Evolutionary conservation across 352 stramenopile genomes (phyloP), one percentile per base, ranked within the genome.

Genomic region (Phytophthora tentaculata): DNA sequence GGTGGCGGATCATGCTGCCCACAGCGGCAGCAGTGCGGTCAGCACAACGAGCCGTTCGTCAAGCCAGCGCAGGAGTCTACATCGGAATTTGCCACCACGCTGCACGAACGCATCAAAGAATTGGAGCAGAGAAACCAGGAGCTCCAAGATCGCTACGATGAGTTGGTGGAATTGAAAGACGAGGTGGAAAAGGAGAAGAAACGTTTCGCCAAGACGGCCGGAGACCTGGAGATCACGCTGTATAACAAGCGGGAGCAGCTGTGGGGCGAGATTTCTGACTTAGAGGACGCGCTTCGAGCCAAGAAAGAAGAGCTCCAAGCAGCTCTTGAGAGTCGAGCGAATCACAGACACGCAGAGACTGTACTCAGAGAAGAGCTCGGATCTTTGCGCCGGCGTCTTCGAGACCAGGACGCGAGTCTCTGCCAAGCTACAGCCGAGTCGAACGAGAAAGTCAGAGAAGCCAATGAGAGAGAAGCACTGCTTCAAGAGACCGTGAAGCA

Each of bases 261-360:
- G 0, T 68, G 61, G 61, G 61, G 44, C 8, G 23, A 49, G 2
- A 56, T 68, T 19, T 22, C 22, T 8, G 61, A 63, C 35, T 56
- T 57, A 16, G 22, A 61, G 32, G 53, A 69, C 23, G 44, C 47
- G 6, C 19, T 63, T 13, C 22, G 43, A 14, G 29, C 29, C 12
- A 62, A 57, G 44, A 63, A 63, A 43, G 29, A 45, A 26, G 29
- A 69, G n/a, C 44, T 64, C 5, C 61, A 45, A 32, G 53, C 63
- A 20, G 53, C 19, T n/a, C n/a, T 44, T 14, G 35, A 29, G 9
- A 48, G 53, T 35, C 44, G 43, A 45, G 24, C 35, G 2, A 32
- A 53, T 4, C 55, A 69, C 52, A 41, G 61, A 17, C 29, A 58
- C 2, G 24, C 24, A 20, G 61, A 55, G 23, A 16, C 20, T 35